Conservation (phyloP, 1,284 basidiomycete genomes). For the Omphalotus olearius region DNA sequence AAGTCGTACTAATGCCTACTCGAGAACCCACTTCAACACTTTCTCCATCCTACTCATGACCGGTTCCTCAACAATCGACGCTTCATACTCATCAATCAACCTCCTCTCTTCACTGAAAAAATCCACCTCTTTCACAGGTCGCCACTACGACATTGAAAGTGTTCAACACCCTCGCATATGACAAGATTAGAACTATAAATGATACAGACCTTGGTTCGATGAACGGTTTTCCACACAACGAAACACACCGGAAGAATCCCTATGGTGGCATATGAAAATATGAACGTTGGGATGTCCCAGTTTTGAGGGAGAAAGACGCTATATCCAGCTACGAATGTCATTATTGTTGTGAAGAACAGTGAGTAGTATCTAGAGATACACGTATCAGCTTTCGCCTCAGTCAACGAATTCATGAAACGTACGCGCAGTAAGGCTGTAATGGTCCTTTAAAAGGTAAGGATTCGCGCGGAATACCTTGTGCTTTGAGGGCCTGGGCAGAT, state of each 20-base stretch:
- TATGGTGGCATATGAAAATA: conserved; percentile 53
- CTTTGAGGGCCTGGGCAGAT: conserved; percentile 43
- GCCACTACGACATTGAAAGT: conserved; percentile 25
- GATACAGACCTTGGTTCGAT: conserved; percentile 45
- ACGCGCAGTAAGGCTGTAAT: conserved; percentile 50
- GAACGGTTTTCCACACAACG: conserved; percentile 56
- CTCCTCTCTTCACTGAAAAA: conserved; percentile 36
- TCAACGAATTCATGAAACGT: conserved; percentile 11
- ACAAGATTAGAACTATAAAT: too few species aligned
- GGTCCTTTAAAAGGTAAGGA: conserved; percentile 45
- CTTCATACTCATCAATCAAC: conserved; percentile 34
- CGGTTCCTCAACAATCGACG: conserved; percentile 6
- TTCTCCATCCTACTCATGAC: too few species aligned
- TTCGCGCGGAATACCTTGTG: conserved; percentile 56
- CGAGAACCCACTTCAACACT: too few species aligned
- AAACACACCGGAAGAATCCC: conserved; percentile 48
- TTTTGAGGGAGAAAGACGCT: conserved; percentile 50
- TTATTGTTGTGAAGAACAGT: conserved; percentile 37
- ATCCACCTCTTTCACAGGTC: conserved; percentile 26
- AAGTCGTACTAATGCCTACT: too few species aligned
- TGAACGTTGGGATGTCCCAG: conserved; percentile 53
- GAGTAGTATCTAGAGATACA: conserved; percentile 33
- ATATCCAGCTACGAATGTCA: conserved; percentile 51
- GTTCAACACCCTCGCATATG: neutral
- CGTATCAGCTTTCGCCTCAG: neutral